These are phyloP conservation scores for Earliella scabrosa DNA, from an alignment of 1,284 basidiomycete genomes.

Conservation along the genomic window DNA sequence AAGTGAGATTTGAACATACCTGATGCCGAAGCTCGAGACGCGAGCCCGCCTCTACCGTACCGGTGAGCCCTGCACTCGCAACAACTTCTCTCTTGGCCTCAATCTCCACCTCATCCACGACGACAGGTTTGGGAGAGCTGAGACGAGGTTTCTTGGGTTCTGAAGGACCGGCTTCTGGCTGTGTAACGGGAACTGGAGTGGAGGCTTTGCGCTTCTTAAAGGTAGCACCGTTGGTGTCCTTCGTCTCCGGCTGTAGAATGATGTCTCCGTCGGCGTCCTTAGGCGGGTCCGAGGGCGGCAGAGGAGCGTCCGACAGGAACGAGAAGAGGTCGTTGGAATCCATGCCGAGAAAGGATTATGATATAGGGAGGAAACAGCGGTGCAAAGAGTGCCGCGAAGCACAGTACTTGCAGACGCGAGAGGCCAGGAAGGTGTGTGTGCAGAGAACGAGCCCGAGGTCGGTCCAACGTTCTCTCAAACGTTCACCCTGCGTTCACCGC, in stretches of 20 bases:
- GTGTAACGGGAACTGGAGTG: conserved; percentile 10
- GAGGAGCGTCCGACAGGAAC: conserved; percentile 43
- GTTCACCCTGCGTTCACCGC: too few species aligned
- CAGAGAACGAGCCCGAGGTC: too few species aligned
- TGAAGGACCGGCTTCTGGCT: conserved; percentile 32
- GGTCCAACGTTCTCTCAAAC: too few species aligned
- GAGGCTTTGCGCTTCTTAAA: conserved; percentile 36
- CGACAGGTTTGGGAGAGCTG: conserved; percentile 66
- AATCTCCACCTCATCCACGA: conserved; percentile 89
- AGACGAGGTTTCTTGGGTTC: conserved; percentile 53
- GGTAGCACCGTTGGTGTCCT: conserved; percentile 1
- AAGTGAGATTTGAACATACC: conserved; percentile 46
- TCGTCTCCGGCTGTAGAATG: conserved; percentile 25
- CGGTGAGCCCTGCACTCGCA: conserved; percentile 82
- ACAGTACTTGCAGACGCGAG: too few species aligned
- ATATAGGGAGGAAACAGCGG: too few species aligned
- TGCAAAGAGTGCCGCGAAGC: too few species aligned
- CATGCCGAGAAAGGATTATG: conserved; percentile 10
- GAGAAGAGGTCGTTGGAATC: conserved; percentile 44
- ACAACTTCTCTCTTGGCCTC: conserved; percentile 89
- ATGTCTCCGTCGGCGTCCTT: conserved; percentile 21
- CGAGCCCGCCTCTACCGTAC: conserved; percentile 66
- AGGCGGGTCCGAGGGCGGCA: conserved; percentile 25
- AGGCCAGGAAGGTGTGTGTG: too few species aligned
- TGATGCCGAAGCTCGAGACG: conserved; percentile 80